A percentile compares a stretch with the other conserved stretches of the same genome.
phyloP scores from a whole-genome alignment of 139 green algal species.

The Zygnema circumcarinatum region DNA sequence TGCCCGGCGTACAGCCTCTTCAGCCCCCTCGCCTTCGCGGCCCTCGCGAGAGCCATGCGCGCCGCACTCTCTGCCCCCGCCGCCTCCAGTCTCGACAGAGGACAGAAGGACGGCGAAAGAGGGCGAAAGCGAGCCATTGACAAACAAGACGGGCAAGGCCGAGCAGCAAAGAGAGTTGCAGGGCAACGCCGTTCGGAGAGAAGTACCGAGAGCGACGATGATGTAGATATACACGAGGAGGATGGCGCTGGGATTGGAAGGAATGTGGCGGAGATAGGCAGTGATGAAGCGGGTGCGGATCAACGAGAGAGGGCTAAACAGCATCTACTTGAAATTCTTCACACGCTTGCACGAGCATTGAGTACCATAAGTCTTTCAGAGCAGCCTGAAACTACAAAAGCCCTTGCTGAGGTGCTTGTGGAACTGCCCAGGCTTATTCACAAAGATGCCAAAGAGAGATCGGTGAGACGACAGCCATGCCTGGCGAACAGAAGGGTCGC shows the following conservation, averaged over 20 bases:
- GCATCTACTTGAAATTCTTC: background rate
- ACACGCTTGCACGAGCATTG: background rate
- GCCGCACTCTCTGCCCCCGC: background rate
- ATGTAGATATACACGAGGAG: background rate
- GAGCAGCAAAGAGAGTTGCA: background rate
- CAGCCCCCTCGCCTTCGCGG: conserved; percentile 15
- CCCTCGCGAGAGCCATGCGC: background rate
- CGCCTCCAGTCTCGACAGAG: background rate
- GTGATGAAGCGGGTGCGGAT: background rate
- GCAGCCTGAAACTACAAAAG: background rate
- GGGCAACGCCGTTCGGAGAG: background rate
- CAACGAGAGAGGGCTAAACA: too few species aligned
- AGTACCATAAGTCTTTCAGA: background rate
- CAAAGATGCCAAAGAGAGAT: background rate
- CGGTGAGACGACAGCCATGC: background rate
- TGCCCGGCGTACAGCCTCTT: conserved; percentile 38
- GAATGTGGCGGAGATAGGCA: background rate
- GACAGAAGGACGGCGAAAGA: background rate
- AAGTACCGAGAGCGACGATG: background rate
- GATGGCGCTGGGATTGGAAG: too few species aligned
- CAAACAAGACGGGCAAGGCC: background rate
- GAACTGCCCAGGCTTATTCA: background rate
- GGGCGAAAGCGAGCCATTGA: background rate
- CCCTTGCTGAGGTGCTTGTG: background rate
- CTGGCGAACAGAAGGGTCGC: too few species aligned